phyloP scores from a whole-genome alignment of 1,284 basidiomycete genomes.

The Puccinia brachypodii region DNA sequence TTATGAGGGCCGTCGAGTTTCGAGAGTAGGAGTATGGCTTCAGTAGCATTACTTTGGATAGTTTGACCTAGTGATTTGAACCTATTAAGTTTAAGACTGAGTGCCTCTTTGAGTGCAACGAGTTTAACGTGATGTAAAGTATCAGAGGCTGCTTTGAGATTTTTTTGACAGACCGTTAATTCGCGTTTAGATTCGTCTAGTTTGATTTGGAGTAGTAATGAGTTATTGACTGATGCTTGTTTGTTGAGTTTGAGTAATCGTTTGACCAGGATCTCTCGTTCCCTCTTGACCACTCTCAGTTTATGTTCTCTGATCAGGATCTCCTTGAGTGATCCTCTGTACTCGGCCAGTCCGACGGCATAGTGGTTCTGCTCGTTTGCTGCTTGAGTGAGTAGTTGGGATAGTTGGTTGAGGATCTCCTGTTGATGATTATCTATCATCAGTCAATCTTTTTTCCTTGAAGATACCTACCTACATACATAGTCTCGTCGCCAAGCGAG shows the following conservation, averaged over 20 bases:
- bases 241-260: conserved; percentile 18
- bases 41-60: not conserved
- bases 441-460: too few species aligned
- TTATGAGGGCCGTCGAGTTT: not conserved
- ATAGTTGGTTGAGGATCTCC: not conserved
- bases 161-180: conserved; percentile 10
- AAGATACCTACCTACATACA: too few species aligned
- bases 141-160: not conserved
- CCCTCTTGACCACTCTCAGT: not conserved
- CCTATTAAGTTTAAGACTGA: not conserved
- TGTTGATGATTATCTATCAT: not conserved
- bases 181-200: conserved; percentile 11
- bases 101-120: not conserved
- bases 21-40: conserved; percentile 11
- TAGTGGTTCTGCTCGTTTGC: conserved; percentile 3
- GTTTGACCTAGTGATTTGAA: conserved; percentile 10
- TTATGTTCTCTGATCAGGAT: not conserved
- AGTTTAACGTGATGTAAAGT: not conserved
- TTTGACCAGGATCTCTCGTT: conserved; percentile 8
- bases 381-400: not conserved
- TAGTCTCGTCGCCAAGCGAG: too few species aligned
- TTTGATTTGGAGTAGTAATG: not conserved
- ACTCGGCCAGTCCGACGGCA: conserved; percentile 4
- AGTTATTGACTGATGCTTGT: not conserved
- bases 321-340: conserved; percentile 2